These are phyloP conservation scores for Gossypium turneri DNA, from an alignment of 345 rosid genomes.

Conservation along the genomic window DNA sequence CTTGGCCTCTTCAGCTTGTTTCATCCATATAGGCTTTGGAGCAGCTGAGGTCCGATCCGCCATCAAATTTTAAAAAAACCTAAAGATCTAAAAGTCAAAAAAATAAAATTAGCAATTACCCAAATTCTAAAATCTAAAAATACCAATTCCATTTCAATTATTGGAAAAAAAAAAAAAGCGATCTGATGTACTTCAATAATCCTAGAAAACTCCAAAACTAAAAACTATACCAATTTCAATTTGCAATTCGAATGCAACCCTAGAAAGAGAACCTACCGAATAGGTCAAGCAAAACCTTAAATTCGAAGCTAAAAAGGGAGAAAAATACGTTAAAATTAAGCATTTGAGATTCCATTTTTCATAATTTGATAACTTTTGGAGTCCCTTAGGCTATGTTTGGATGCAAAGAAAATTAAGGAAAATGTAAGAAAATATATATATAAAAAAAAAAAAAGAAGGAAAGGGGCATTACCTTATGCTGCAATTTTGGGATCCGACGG, in stretches of 20 bases:
- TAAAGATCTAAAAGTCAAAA: background rate
- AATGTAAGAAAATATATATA: background rate
- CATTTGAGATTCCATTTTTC: background rate
- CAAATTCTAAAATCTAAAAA: background rate
- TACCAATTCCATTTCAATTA: background rate
- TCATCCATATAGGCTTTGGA: conserved; percentile 84
- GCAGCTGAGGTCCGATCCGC: conserved; percentile 47
- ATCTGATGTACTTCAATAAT: background rate
- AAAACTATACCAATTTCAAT: background rate
- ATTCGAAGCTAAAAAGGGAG: background rate
- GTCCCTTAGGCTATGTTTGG: background rate
- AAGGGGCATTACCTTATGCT: background rate
- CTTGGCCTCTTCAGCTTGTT: conserved; percentile 95
- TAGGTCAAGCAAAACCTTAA: background rate
- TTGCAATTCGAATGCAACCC: background rate
- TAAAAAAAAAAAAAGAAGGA: background rate
- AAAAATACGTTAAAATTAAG: background rate
- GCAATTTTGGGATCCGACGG: background rate
- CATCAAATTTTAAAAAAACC: conserved; percentile 25
- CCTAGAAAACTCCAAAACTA: background rate
- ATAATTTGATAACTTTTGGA: background rate
- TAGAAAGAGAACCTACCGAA: background rate
- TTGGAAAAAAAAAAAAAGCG: too few species aligned
- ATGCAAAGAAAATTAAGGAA: background rate
- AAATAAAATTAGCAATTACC: background rate